Conservation (phyloP, 2,329 filamentous ascomycete species). For the Scytalidium sp. region DNA sequence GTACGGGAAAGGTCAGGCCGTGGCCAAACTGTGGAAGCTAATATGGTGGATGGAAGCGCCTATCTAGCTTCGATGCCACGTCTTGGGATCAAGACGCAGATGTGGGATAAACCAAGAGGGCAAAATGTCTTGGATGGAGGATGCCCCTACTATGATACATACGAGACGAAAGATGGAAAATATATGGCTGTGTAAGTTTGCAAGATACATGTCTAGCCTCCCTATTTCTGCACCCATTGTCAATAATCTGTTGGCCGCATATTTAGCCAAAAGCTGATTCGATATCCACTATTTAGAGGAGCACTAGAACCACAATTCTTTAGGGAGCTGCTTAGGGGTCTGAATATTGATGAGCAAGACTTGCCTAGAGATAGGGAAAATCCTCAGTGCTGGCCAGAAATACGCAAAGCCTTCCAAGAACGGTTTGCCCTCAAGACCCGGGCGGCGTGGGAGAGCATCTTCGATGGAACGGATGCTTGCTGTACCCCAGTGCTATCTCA, state of each 20-base stretch:
- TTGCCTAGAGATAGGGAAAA: slow-evolving; percentile 54
- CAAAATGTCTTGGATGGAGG: slow-evolving; percentile 77
- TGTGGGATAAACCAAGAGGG: slow-evolving; percentile 61
- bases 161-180: slow-evolving; percentile 70
- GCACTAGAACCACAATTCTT: slow-evolving; percentile 85
- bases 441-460: slow-evolving; percentile 74
- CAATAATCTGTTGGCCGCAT: too few species aligned
- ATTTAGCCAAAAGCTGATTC: too few species aligned
- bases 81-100: slow-evolving; percentile 33
- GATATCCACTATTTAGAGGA: too few species aligned
- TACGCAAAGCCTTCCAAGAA: slow-evolving; percentile 55
- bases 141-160: slow-evolving; percentile 80
- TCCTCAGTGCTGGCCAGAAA: slow-evolving; percentile 60
- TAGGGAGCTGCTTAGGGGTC: slow-evolving; percentile 56
- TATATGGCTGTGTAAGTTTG: slow-evolving; percentile 87
- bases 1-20: slow-evolving; percentile 56
- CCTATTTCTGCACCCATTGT: too few species aligned
- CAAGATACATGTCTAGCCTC: too few species aligned
- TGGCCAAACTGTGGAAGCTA: slow-evolving; percentile 86
- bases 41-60: slow-evolving; percentile 85
- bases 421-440: slow-evolving; percentile 67
- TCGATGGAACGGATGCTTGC: slow-evolving; percentile 86
- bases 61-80: slow-evolving; percentile 76
- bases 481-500: slow-evolving; percentile 78
- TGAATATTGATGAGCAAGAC: slow-evolving; percentile 52